Evolutionary conservation across 1,284 basidiomycete species (phyloP).

Genomic region (Cryptococcus sp.): DNA sequence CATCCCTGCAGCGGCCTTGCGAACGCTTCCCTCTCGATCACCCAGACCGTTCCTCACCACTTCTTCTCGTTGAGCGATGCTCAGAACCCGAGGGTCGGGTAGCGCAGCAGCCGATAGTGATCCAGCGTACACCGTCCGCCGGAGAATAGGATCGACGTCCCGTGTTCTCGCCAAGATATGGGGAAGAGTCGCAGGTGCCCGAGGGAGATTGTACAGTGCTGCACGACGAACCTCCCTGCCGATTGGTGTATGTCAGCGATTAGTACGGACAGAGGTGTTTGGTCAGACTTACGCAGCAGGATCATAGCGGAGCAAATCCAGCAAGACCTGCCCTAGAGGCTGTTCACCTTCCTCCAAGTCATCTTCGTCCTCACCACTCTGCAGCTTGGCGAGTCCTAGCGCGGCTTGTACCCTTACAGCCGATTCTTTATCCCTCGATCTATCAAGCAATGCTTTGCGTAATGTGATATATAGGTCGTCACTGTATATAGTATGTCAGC

Average conservation of each 20-base stretch:
- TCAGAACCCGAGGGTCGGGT: constrained; percentile 68
- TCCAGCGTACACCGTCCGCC: constrained; percentile 76
- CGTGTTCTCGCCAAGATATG: constrained; percentile 76
- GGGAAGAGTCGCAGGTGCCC: constrained; percentile 64
- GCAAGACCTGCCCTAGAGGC: constrained; percentile 66
- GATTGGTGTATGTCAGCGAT: neutral
- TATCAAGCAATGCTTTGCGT: constrained; percentile 69
- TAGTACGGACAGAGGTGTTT: neutral
- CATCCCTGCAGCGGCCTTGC: constrained; percentile 74
- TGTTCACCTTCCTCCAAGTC: constrained; percentile 67
- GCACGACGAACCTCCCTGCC: constrained; percentile 81
- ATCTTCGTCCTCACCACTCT: constrained; percentile 70
- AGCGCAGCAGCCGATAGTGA: constrained; percentile 60
- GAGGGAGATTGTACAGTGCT: constrained; percentile 75
- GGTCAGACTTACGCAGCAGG: constrained; percentile 67
- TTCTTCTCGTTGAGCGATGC: constrained; percentile 74
- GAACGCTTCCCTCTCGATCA: constrained; percentile 81
- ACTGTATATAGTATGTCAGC: constrained; percentile 54
- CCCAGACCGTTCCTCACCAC: constrained; percentile 80
- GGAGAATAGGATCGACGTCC: constrained; percentile 79
- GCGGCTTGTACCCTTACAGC: constrained; percentile 81
- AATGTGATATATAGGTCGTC: constrained; percentile 78
- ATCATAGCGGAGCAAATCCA: constrained; percentile 75
- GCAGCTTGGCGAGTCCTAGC: constrained; percentile 80
- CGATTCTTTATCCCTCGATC: constrained; percentile 82